These are phyloP conservation scores for Paxillus involutus DNA, from an alignment of 768 basidiomycete genomes.

Conservation along the genomic window DNA sequence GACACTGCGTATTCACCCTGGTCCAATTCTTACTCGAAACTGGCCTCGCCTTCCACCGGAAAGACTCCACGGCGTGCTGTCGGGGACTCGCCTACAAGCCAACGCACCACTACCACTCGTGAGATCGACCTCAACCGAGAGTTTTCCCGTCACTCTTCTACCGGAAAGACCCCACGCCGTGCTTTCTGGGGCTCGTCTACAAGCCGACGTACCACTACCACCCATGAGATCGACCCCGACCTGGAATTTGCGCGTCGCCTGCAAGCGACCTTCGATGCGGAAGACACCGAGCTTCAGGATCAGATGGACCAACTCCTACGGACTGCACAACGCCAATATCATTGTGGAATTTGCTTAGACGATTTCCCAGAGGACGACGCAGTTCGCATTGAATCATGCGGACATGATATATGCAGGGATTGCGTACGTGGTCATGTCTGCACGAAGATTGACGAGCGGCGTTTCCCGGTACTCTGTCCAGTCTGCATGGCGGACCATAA, in stretches of 20 bases:
- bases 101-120: not conserved
- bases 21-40: not conserved
- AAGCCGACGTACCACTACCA: too few relatives aligned
- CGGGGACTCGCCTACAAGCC: not conserved
- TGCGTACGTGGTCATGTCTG: conserved; percentile 46
- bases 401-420: conserved; percentile 53
- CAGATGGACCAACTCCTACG: conserved; percentile 33
- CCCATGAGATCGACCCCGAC: too few relatives aligned
- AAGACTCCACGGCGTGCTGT: not conserved
- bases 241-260: conserved; percentile 25
- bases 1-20: not conserved
- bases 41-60: not conserved
- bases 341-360: conserved; percentile 60
- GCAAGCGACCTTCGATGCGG: conserved; percentile 42
- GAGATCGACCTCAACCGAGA: conserved; percentile 12
- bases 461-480: conserved; percentile 63
- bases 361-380: conserved; percentile 41
- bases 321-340: conserved; percentile 38
- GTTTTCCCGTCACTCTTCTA: too few relatives aligned
- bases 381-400: conserved; percentile 43
- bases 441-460: conserved; percentile 51
- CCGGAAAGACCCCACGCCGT: too few relatives aligned
- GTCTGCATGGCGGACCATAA: conserved; percentile 42
- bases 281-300: conserved; percentile 34
- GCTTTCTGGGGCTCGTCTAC: too few relatives aligned